Evolutionary conservation across 2,329 filamentous ascomycete genomes (phyloP).

Genomic region (Exophiala alcalophila): DNA sequence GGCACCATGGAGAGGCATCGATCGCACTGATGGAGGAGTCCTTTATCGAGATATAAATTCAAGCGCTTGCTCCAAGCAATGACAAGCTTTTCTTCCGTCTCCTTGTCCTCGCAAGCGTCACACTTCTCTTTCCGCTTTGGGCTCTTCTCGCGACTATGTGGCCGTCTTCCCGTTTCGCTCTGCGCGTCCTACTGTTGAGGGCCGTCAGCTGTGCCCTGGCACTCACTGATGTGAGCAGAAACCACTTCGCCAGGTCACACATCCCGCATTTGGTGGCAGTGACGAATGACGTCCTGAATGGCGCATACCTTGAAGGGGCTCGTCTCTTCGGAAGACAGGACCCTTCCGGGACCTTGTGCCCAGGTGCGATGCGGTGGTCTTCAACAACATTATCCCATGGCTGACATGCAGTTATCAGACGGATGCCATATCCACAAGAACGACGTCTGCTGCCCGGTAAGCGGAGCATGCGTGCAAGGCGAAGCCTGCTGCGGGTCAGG

Average conservation of each 20-base stretch:
- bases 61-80: no score
- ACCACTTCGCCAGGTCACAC: not conserved
- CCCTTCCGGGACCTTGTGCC: constrained; percentile 5
- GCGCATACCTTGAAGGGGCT: constrained; percentile 1
- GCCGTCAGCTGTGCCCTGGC: no score
- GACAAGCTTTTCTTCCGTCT: no score
- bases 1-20: no score
- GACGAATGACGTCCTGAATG: not conserved
- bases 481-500: constrained; percentile 6
- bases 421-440: constrained; percentile 2
- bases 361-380: not conserved
- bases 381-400: not conserved
- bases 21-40: no score
- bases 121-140: no score
- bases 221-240: no score
- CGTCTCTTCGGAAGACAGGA: constrained; percentile 3
- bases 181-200: no score
- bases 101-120: no score
- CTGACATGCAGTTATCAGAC: constrained; percentile 3
- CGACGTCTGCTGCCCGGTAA: constrained; percentile 4
- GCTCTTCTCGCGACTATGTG: no score
- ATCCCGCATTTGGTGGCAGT: not conserved
- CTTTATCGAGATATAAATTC: no score
- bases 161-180: no score
- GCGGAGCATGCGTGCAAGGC: constrained; percentile 5